phyloP scores from a whole-genome alignment of 2,329 filamentous ascomycete genomes.

The Colletotrichum cordylinicola region DNA sequence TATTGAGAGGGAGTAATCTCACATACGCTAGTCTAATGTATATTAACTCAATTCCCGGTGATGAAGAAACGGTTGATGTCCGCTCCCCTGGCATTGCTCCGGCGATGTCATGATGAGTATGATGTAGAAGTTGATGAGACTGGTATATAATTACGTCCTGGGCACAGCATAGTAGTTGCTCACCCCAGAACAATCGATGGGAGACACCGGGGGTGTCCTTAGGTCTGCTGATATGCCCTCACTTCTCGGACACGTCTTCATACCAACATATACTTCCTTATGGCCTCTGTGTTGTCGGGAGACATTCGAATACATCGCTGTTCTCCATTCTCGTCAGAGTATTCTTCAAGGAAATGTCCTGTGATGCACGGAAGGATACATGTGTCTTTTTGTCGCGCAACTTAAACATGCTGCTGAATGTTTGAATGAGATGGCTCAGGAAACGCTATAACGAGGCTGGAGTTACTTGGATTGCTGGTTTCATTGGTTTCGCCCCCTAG shows the following conservation, averaged over 20 bases:
- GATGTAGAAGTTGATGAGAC: not conserved
- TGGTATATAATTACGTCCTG: not conserved
- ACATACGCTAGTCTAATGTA: too few relatives aligned
- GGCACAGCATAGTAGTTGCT: not conserved
- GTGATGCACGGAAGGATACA: not conserved
- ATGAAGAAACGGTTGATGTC: not conserved
- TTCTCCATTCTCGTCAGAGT: not conserved
- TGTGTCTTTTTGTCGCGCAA: not conserved
- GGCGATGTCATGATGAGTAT: accelerated
- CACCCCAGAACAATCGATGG: not conserved
- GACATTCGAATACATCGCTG: accelerated
- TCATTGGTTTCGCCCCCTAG: not conserved
- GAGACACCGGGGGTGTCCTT: not conserved
- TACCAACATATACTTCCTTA: not conserved
- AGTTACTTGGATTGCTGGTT: not conserved
- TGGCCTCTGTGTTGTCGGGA: accelerated
- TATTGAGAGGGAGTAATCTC: too few relatives aligned
- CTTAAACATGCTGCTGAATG: not conserved
- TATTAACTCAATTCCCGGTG: too few relatives aligned
- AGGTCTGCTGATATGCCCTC: not conserved
- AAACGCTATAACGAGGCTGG: not conserved
- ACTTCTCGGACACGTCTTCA: not conserved
- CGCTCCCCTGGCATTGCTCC: not conserved
- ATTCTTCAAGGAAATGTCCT: not conserved
- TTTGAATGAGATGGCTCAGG: not conserved